Percentiles rank a stretch among this genome's conserved stretches.
Conservation (phyloP, 495 filamentous ascomycete genomes). For the Aspergillus diversus region DNA sequence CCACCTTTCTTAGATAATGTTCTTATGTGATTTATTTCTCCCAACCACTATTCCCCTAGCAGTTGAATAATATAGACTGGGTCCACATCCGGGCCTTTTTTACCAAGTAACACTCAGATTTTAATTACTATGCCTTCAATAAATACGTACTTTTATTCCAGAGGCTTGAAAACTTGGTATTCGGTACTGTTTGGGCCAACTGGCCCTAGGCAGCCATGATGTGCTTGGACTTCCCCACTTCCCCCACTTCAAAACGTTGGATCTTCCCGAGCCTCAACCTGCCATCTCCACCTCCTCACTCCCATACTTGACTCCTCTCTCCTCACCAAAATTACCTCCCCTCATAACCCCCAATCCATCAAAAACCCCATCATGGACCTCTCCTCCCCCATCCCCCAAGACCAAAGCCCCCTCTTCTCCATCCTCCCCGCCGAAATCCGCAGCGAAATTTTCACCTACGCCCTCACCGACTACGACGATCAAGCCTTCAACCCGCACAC, state of each 20-base stretch:
- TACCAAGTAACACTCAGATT: background rate
- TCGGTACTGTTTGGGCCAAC: no score
- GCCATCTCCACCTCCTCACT: no score
- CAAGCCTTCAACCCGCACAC: slow-evolving; percentile 17
- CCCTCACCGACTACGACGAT: slow-evolving; percentile 26
- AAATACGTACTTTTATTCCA: background rate
- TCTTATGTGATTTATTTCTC: background rate
- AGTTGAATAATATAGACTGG: background rate
- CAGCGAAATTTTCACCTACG: slow-evolving; percentile 30
- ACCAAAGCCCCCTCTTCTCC: slow-evolving; percentile 22
- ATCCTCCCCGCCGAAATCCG: slow-evolving; percentile 34
- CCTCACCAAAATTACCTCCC: no score
- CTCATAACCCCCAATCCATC: no score
- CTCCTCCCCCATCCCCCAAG: slow-evolving; percentile 7
- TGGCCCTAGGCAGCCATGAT: no score
- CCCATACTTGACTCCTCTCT: no score
- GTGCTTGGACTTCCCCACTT: no score
- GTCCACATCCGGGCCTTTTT: background rate
- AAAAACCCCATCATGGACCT: background rate
- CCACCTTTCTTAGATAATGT: background rate
- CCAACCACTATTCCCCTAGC: background rate
- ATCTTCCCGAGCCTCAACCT: no score
- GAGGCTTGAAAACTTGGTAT: no score
- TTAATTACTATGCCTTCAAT: background rate
- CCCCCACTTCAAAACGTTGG: no score